Evolutionary conservation across 2,329 filamentous ascomycete genomes (phyloP).

Genomic region (Alternaria longipes): DNA sequence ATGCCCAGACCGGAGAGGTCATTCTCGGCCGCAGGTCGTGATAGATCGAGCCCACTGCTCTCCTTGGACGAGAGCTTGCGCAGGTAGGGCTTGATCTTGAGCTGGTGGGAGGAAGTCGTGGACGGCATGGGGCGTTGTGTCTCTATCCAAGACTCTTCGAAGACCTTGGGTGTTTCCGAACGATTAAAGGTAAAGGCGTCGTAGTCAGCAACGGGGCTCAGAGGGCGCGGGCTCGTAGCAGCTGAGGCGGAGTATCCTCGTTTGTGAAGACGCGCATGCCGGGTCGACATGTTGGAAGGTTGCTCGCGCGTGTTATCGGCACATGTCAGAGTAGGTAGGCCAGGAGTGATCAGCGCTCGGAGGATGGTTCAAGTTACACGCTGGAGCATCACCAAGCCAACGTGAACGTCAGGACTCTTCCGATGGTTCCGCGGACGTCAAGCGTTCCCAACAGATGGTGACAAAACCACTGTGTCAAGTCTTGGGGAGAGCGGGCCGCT

Average conservation of each 20-base stretch:
- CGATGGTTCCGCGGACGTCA: slow-evolving; percentile 18
- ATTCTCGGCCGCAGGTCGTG: slow-evolving; percentile 64
- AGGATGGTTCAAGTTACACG: slow-evolving; percentile 1
- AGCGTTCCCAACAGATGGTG: slow-evolving; percentile 13
- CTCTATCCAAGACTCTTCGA: slow-evolving; percentile 47
- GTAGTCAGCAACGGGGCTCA: slow-evolving; percentile 43
- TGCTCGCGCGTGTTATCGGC: slow-evolving; percentile 17
- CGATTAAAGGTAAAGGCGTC: slow-evolving; percentile 45
- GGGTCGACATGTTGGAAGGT: slow-evolving; percentile 19
- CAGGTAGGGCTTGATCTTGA: slow-evolving; percentile 65
- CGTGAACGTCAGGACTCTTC: slow-evolving; percentile 4
- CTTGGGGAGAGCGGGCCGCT: slow-evolving; percentile 9
- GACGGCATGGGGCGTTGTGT: slow-evolving; percentile 36
- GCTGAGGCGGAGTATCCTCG: slow-evolving; percentile 52
- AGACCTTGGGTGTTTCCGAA: slow-evolving; percentile 46
- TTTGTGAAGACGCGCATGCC: slow-evolving; percentile 52
- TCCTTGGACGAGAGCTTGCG: slow-evolving; percentile 63
- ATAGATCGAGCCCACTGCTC: slow-evolving; percentile 62
- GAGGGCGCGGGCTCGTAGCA: slow-evolving; percentile 44
- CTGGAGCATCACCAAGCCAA: slow-evolving; percentile 19
- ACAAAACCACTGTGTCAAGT: slow-evolving; percentile 20
- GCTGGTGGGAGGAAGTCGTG: slow-evolving; percentile 34
- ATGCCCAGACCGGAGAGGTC: slow-evolving; percentile 65
- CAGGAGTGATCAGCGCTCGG: not conserved
- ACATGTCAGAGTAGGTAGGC: slow-evolving; percentile 17